Percentiles rank a stretch among this genome's conserved stretches.
These are phyloP conservation scores for Euclidium syriacum DNA, from an alignment of 345 rosid genomes.

Conservation along the genomic window DNA sequence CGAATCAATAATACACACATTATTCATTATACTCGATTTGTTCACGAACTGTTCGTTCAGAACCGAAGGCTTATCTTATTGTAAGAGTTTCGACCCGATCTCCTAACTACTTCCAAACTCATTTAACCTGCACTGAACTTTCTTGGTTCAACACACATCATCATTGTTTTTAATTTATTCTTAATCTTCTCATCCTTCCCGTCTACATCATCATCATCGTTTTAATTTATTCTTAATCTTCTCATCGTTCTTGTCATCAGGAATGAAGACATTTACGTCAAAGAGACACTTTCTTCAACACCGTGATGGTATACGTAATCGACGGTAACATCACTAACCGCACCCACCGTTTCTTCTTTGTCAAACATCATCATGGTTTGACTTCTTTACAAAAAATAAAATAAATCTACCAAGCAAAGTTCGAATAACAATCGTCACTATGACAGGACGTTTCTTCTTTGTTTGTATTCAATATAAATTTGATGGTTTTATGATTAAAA, in stretches of 20 bases:
- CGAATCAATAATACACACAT: too few relatives aligned
- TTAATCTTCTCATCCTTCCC: too few relatives aligned
- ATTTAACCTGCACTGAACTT: too few relatives aligned
- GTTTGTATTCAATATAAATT: neutral
- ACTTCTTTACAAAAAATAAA: neutral
- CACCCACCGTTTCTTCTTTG: neutral
- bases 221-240: neutral
- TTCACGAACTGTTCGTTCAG: too few relatives aligned
- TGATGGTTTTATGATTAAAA: neutral
- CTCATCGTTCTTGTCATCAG: neutral
- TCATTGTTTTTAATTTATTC: too few relatives aligned
- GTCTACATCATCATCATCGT: neutral
- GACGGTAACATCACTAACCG: slow-evolving; percentile 10
- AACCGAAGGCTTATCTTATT: too few relatives aligned
- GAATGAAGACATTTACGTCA: neutral
- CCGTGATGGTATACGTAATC: neutral
- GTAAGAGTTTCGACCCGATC: too few relatives aligned
- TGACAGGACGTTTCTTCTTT: neutral
- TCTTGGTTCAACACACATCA: too few relatives aligned
- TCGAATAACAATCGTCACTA: neutral
- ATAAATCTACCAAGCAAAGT: neutral
- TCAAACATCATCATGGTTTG: neutral
- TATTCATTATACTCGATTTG: too few relatives aligned
- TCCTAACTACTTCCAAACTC: too few relatives aligned
- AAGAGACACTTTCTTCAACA: slow-evolving; percentile 5